Evolutionary conservation across 2,329 filamentous ascomycete species (phyloP), one percentile per base, ranked within the genome.

Genomic region (Fusarium circinatum): DNA sequence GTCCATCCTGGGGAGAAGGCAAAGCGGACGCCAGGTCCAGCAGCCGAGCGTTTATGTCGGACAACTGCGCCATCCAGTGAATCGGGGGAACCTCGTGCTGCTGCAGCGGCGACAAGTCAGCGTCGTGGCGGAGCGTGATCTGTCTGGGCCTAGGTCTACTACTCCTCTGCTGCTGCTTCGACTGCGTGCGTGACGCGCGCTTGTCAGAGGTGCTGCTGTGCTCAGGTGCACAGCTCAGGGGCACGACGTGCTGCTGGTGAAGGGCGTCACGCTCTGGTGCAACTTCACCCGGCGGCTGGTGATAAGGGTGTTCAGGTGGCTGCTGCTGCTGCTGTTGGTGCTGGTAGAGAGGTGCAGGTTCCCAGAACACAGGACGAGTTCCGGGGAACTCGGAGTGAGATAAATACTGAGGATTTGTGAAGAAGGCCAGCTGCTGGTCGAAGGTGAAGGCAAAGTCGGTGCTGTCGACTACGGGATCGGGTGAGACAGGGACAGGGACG

Each of bases 51-150:
- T 83, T 83, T 70, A 84, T 80, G 54, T 83, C 79, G 32, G 80
- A 81, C 62, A 84, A 76, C 68, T 82, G 81, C 68, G 82, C 79
- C 82, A 84, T 84, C 79, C 81, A 83, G 78, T 80, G 77, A 62
- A 79, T 71, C 54, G 63, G 45, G 54, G 79, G 67, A 12, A 71
- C 59, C 55, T 79, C 75, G 41, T 71, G 65, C 36, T 72, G 68
- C 42, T 69, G 64, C 60, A 71, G 68, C 28, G 73, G 68, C 48
- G 73, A 58, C 22, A 74, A 57, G 71, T 75, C 62, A 39, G 55
- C 56, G 59, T 73, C 71, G 62, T 78, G 75, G 38, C 74, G 65
- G 39, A 83, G 70, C 38, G 79, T 76, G 68, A 84, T 83, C 36
- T 83, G 81, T 41, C 81, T 75, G 2, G 80, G 74, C 36, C 80